Base-by-base conservation (phyloP, 257 asterid genomes). In the Penstemon newberryi region DNA sequence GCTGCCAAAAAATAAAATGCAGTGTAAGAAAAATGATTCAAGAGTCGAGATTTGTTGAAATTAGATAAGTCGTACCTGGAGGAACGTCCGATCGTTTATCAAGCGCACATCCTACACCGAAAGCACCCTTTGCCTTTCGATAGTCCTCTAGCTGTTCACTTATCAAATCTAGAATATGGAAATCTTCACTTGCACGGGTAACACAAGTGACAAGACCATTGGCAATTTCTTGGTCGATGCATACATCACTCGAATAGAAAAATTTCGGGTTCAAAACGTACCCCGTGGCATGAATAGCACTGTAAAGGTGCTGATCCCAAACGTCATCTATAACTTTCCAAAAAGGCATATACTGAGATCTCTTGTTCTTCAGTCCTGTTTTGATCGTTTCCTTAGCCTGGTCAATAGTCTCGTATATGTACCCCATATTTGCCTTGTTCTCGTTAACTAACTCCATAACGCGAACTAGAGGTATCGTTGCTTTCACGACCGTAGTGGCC, bases 251-350 rank as follows among this genome's bases (percentile, higher is more conserved):
- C 0, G 87, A 70, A 52, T 86, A 83, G 49, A 81, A 85, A 12
- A 86, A 50, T 13, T 6, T 57, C 11, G 95, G 96, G 70, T 90
- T 88, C 40, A 90, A 45, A 66, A 70, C 84, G 75, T 79, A 85
- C 7, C 87, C 96, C 0, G 85, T 82, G 3, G 90, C 66, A 52
- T 86, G 97, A 37, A 90, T 84, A 63, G 85, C 90, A 81, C 80
- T 82, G 46, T 90, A 76, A 37, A 90, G 85, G 51, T 73, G 15
- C 49, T 67, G 76, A 0, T 80, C 56, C 97, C 97, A 88, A 46
- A 85, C 86, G 12, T 73, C 83, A 39, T 88, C 95, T 36, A 90
- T 73, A 2, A 7, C 80, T 49, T 76, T 60, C 96, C 97, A 88
- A 63, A 83, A 75, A 5, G 71, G 86, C 13, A 8, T 6, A 71